These are phyloP conservation scores for Tympanopsis confertula DNA, from an alignment of 2,329 filamentous ascomycete species.

Conservation along the genomic window DNA sequence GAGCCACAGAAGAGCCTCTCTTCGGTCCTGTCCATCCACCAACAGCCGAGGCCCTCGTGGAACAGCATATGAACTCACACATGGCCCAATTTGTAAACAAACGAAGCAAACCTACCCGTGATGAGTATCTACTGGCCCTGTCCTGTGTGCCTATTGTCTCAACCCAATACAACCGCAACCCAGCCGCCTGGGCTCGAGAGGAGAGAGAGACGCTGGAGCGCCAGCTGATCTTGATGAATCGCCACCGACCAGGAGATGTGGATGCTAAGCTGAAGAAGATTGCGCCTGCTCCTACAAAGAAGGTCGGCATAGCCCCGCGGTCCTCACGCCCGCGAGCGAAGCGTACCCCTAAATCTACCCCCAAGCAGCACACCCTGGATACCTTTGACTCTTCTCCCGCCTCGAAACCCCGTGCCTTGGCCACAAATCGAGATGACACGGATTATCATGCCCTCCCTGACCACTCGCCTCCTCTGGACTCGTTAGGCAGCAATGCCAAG, in stretches of 20 bases:
- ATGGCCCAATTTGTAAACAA: constrained; percentile 26
- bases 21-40: constrained; percentile 21
- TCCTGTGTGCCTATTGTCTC: constrained; percentile 28
- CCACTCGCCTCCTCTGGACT: constrained; percentile 57
- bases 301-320: neutral
- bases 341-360: constrained; percentile 7
- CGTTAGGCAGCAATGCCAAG: constrained; percentile 56
- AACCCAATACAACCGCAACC: constrained; percentile 26
- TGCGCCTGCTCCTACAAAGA: constrained; percentile 22
- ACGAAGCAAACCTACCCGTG: constrained; percentile 25
- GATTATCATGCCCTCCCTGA: constrained; percentile 65
- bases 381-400: neutral
- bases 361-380: neutral
- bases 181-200: constrained; percentile 25
- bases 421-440: constrained; percentile 68
- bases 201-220: constrained; percentile 25
- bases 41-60: constrained; percentile 22
- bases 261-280: constrained; percentile 23
- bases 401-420: constrained; percentile 29
- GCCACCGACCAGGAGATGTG: constrained; percentile 14
- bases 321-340: constrained; percentile 6
- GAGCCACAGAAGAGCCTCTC: constrained; percentile 22
- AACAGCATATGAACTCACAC: constrained; percentile 26
- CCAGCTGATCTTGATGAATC: constrained; percentile 25
- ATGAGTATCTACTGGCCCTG: constrained; percentile 27